Evolutionary conservation across 2,329 filamentous ascomycete genomes (phyloP).

Genomic region (Fusarium sambucinum): DNA sequence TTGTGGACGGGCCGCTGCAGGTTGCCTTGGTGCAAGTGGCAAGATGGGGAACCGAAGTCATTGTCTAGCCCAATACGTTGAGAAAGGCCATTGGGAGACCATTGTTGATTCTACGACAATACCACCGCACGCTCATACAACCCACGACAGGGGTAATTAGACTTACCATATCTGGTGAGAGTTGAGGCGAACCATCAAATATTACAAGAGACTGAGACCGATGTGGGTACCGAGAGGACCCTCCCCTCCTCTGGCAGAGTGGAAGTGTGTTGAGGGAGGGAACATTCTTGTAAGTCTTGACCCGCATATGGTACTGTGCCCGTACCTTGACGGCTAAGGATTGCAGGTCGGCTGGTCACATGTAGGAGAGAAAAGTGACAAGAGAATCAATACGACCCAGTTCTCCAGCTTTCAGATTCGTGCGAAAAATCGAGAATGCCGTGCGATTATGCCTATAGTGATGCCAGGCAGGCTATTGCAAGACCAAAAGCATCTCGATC

Average conservation of each 20-base stretch:
- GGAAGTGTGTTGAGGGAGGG: neutral
- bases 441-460: slow-evolving; percentile 32
- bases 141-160: slow-evolving; percentile 34
- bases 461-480: slow-evolving; percentile 15
- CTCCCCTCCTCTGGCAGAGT: neutral
- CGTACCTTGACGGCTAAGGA: neutral
- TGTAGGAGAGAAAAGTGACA: neutral
- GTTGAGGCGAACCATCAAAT: slow-evolving; percentile 3
- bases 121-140: slow-evolving; percentile 31
- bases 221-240: slow-evolving; percentile 6
- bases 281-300: slow-evolving; percentile 14
- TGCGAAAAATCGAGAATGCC: slow-evolving; percentile 26
- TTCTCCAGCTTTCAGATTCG: neutral
- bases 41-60: slow-evolving; percentile 12
- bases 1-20: slow-evolving; percentile 35
- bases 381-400: slow-evolving; percentile 2
- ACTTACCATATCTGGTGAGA: slow-evolving; percentile 33
- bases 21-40: slow-evolving; percentile 19
- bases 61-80: slow-evolving; percentile 21
- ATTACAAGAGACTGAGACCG: slow-evolving; percentile 1
- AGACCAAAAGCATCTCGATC: slow-evolving; percentile 23
- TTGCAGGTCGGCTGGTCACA: slow-evolving; percentile 1
- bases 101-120: slow-evolving; percentile 10
- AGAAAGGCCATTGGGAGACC: slow-evolving; percentile 14
- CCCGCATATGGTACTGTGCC: neutral